Percentiles rank a stretch among this genome's conserved stretches.
phyloP scores from a whole-genome alignment of 441 rosid species.

The Viola pubescens region DNA sequence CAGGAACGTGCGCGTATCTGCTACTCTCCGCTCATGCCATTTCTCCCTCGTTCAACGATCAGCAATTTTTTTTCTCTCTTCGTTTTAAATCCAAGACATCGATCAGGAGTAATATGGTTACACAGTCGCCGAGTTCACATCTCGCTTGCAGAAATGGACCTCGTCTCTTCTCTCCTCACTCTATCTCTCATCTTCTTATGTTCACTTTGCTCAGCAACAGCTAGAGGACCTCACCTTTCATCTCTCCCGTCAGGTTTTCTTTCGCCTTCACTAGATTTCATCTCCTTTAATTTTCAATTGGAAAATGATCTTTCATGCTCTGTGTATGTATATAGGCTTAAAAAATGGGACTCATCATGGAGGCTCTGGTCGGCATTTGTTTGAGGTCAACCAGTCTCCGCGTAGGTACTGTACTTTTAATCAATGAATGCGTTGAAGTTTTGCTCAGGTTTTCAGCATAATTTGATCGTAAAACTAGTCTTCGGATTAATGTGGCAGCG shows the following conservation, averaged over 20 bases:
- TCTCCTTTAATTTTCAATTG: background rate
- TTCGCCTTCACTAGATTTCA: background rate
- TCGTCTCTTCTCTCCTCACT: background rate
- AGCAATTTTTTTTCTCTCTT: too few relatives aligned
- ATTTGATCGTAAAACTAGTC: background rate
- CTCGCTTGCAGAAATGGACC: too few relatives aligned
- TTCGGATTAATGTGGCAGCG: slow-evolving; percentile 24
- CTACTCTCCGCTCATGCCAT: too few relatives aligned
- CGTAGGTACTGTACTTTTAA: background rate
- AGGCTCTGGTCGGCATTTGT: background rate
- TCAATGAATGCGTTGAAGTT: background rate
- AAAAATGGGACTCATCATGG: background rate
- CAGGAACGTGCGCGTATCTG: too few relatives aligned
- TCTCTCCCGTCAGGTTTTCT: slow-evolving; percentile 28
- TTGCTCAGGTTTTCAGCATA: slow-evolving; percentile 14
- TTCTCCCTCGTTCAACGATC: too few relatives aligned
- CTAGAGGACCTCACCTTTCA: slow-evolving; percentile 36
- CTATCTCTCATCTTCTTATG: slow-evolving; percentile 21
- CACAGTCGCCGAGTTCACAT: too few relatives aligned
- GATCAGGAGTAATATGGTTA: too few relatives aligned
- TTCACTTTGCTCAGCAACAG: slow-evolving; percentile 22
- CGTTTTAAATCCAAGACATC: too few relatives aligned
- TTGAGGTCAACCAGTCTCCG: background rate
- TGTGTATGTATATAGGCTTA: background rate
- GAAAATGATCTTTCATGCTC: background rate